Evolutionary conservation across 2,329 filamentous ascomycete genomes (phyloP), one percentile per base, ranked within the genome.

Genomic region (Ophiognomonia clavigignenti-juglandacearum): DNA sequence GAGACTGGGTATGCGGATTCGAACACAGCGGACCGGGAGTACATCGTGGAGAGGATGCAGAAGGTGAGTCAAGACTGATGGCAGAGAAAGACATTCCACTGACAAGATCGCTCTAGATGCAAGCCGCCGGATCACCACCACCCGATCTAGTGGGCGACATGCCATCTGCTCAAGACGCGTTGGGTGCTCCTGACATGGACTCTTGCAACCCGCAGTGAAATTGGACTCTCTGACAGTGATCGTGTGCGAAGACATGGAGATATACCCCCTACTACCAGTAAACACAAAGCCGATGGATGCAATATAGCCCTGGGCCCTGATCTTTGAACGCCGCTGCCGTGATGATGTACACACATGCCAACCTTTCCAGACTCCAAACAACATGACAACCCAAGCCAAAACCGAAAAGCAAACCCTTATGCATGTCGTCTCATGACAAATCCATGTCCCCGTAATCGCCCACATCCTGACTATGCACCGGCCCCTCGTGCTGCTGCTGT

Each of bases 41-140:
- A 90, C 66, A 93, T 98, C 59, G 92, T 96, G 55, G 91, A 96
- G 61, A 85, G 85, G 63, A 98, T 98, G 93, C 92, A 97, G 66
- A 92, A 92, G 83, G 92, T 96, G 67, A 64, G 77, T 45, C 20
- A 8, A 6, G 6, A 11, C 29, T 6, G 24, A 26, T 26, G 24
- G 10, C 6, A 26, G 24, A 26, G 24, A 6, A 10, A 26, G 10
- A 6, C 24, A 26, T 26, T 26, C 10, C 6, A 26, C 24, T 26
- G 24, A 41, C 61, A 47, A 32, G 7, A 24, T 26, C 31, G 39
- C 22, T 48, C 22, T 60, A 96, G 92, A 98, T 98, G 93, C 93
- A 98, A 91, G 85, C 85, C 43, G 86, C 86, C 52, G 93, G 93
- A 9, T 90, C 88, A 18, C 93, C 93, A 37, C 93, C 93, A 1